Evolutionary conservation across 2,329 filamentous ascomycete species (phyloP).

Genomic region (Ceratocystis eucalypticola): DNA sequence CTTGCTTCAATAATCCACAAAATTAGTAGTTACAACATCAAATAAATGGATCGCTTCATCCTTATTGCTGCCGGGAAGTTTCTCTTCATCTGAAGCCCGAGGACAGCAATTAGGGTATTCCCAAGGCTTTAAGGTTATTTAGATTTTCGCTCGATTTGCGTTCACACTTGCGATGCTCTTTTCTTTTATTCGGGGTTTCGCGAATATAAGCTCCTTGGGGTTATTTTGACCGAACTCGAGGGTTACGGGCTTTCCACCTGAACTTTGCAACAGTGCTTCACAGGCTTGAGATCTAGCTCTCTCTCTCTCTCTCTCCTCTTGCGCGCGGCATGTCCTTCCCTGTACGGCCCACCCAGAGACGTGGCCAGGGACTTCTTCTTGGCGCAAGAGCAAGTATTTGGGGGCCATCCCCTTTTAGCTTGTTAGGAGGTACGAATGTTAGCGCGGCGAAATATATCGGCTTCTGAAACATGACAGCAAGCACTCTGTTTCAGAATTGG

Average conservation of each 20-base stretch:
- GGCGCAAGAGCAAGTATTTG: no score
- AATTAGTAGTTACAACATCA: no score
- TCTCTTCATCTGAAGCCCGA: no score
- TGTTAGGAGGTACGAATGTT: neutral
- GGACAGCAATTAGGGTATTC: no score
- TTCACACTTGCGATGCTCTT: neutral
- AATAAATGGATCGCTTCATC: no score
- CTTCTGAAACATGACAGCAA: conserved; percentile 1
- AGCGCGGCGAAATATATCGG: no score
- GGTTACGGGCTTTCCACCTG: neutral
- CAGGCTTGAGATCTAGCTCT: neutral
- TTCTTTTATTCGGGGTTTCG: no score
- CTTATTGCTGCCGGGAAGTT: no score
- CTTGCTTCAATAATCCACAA: no score
- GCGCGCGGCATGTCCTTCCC: neutral
- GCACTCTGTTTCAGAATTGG: neutral
- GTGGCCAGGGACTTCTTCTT: no score
- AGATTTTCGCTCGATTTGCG: neutral
- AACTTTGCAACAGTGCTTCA: neutral
- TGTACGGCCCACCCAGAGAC: no score
- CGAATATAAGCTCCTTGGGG: neutral
- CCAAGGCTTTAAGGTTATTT: neutral
- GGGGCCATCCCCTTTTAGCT: no score
- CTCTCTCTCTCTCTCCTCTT: neutral
- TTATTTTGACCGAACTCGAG: neutral